A percentile compares a stretch with the other conserved stretches of the same genome.
Conservation (phyloP, 2,329 filamentous ascomycete species). For the Didymella segeticola region DNA sequence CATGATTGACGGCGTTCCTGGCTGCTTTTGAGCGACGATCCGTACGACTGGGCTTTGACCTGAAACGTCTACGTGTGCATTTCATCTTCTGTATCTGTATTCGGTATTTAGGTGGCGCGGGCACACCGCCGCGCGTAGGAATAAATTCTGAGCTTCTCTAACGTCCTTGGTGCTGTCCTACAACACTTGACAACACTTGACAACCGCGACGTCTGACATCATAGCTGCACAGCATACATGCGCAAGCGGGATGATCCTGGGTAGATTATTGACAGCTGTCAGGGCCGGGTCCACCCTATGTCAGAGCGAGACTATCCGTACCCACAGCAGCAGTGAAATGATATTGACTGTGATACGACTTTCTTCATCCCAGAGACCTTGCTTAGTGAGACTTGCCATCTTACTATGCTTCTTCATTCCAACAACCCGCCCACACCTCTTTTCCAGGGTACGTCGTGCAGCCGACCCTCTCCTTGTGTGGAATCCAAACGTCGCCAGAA, state of each 20-base stretch:
- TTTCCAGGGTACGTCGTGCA: neutral
- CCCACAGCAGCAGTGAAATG: neutral
- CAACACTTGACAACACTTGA: neutral
- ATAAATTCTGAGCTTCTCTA: conserved; percentile 29
- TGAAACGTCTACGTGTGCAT: conserved; percentile 32
- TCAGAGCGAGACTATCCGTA: neutral
- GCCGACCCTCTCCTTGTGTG: too few relatives aligned
- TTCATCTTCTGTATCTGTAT: conserved; percentile 44
- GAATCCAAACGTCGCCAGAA: too few relatives aligned
- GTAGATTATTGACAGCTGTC: neutral
- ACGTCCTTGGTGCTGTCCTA: too few relatives aligned
- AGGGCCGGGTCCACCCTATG: neutral
- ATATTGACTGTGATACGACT: neutral
- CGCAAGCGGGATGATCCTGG: conserved; percentile 1
- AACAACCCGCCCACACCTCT: neutral
- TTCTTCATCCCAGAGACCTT: neutral
- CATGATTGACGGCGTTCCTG: conserved; percentile 34
- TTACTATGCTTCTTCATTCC: too few relatives aligned
- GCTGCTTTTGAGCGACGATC: conserved; percentile 26
- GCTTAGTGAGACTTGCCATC: too few relatives aligned
- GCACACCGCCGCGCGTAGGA: conserved; percentile 18
- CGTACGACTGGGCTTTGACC: conserved; percentile 22
- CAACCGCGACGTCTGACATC: conserved; percentile 5
- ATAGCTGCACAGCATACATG: neutral
- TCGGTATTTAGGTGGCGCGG: conserved; percentile 37